Evolutionary conservation across 495 filamentous ascomycete genomes (phyloP), one percentile per base, ranked within the genome.

Genomic region (Podospora tetraspora): DNA sequence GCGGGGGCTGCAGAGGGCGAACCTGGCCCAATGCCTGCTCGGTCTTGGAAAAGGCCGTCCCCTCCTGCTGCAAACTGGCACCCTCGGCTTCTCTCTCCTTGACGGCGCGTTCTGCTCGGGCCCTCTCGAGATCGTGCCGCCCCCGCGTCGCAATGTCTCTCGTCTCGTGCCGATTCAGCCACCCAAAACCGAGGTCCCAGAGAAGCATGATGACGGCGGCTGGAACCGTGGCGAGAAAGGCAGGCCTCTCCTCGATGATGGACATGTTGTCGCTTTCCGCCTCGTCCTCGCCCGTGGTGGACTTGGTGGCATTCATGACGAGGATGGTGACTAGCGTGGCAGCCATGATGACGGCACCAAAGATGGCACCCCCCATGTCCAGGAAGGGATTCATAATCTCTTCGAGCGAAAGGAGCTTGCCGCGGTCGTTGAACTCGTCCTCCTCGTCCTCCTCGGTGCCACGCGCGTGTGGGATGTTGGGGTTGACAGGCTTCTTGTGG

Each of bases 341-440:
- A 3, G 87, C 80, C 86, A 90, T 89, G 66, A 90, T 80, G 37
- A 85, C 56, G 4, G 80, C 84, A 21, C 87, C 87, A 62, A 89
- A 88, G 0, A 78, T 78, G 1, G 88, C 88, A 32, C 88, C 84
- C 13, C 75, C 72, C 72, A 87, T 89, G 72, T 90, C 88, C 12
- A 90, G 68, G 70, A 88, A 90, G 2, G 88, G 88, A 68, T 90
- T 89, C 85, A 90, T 86, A 74, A 90, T 88, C 72, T 90, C 88
- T 73, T 88, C 88, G 0, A 90, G 79, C 0, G 85, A 86, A 13
- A 88, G 73, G 1, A 82, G 73, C 64, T 86, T 82, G 21, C 76
- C 81, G 63, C 83, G 69, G 57, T 86, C 81, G 59, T 81, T 78
- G 8, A 76, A 66, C 10, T 83, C 78, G 65, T 88, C 86, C 62